A percentile compares a stretch with the other conserved stretches of the same genome.
Conservation (phyloP, 2,329 filamentous ascomycete genomes). For the Epichloe bromicola region DNA sequence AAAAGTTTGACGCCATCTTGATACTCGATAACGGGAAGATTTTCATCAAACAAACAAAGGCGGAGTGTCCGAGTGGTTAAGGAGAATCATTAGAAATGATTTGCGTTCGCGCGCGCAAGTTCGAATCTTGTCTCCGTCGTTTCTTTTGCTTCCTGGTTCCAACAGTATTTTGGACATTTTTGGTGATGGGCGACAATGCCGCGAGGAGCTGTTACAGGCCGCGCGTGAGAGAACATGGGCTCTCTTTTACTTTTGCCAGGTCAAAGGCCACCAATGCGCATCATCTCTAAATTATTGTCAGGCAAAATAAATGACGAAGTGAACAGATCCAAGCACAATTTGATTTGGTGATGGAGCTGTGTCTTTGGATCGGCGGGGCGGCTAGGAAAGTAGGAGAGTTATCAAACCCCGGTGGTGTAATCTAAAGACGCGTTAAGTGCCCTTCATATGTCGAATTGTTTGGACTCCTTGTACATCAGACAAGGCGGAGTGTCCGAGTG, state of each 20-base stretch:
- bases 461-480: constrained; percentile 6
- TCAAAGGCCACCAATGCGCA: too few species aligned
- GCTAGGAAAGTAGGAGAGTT: too few species aligned
- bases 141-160: constrained; percentile 7
- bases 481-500: constrained; percentile 9
- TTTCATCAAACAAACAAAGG: neutral
- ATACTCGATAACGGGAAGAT: neutral
- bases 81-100: constrained; percentile 8
- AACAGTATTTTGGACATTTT: constrained; percentile 13
- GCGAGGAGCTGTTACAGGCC: too few species aligned
- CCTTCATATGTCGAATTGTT: rapidly evolving
- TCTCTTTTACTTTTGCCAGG: too few species aligned
- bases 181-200: neutral
- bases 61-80: constrained; percentile 12
- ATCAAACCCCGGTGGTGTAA: too few species aligned
- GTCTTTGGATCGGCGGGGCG: too few species aligned
- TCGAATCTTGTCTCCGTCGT: constrained; percentile 12
- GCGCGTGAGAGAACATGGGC: too few species aligned
- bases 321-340: too few species aligned
- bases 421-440: too few species aligned
- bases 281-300: too few species aligned
- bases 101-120: constrained; percentile 11
- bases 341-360: too few species aligned
- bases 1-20: neutral
- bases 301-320: too few species aligned